Conservation (phyloP, 1,284 basidiomycete species). For the Irpex sp. region DNA sequence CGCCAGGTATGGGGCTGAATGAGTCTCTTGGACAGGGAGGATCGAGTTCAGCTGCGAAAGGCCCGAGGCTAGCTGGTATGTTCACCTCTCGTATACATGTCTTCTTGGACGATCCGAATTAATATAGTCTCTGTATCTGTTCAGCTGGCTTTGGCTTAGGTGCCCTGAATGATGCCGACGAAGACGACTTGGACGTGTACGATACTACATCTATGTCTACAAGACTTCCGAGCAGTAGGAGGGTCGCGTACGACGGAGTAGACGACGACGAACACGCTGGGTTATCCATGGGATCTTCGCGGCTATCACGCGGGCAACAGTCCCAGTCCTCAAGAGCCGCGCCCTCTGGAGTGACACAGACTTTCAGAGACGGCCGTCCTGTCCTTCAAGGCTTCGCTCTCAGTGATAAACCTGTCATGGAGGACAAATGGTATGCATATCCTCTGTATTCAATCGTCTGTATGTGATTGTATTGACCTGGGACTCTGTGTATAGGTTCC, state of each 20-base stretch:
- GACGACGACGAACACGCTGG: slow-evolving; percentile 53
- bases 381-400: slow-evolving; percentile 75
- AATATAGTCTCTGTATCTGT: not conserved
- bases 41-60: slow-evolving; percentile 25
- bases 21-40: slow-evolving; percentile 42
- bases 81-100: not conserved
- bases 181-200: slow-evolving; percentile 87
- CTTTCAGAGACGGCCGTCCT: slow-evolving; percentile 60
- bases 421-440: slow-evolving; percentile 66
- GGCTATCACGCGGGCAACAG: slow-evolving; percentile 3
- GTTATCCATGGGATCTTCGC: slow-evolving; percentile 21
- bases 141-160: slow-evolving; percentile 80
- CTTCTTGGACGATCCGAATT: no score
- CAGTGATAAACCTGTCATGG: slow-evolving; percentile 59
- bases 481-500: slow-evolving; percentile 53
- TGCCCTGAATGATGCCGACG: slow-evolving; percentile 82
- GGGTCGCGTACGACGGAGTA: slow-evolving; percentile 61
- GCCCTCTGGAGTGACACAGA: slow-evolving; percentile 15
- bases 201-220: slow-evolving; percentile 34
- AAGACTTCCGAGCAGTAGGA: slow-evolving; percentile 28
- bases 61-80: slow-evolving; percentile 58
- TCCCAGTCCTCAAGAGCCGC: slow-evolving; percentile 18
- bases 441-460: slow-evolving; percentile 11
- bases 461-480: slow-evolving; percentile 5
- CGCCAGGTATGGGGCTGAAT: slow-evolving; percentile 58